Base-by-base conservation (phyloP, 495 filamentous ascomycete genomes). In the Trichoderma gamsii region DNA sequence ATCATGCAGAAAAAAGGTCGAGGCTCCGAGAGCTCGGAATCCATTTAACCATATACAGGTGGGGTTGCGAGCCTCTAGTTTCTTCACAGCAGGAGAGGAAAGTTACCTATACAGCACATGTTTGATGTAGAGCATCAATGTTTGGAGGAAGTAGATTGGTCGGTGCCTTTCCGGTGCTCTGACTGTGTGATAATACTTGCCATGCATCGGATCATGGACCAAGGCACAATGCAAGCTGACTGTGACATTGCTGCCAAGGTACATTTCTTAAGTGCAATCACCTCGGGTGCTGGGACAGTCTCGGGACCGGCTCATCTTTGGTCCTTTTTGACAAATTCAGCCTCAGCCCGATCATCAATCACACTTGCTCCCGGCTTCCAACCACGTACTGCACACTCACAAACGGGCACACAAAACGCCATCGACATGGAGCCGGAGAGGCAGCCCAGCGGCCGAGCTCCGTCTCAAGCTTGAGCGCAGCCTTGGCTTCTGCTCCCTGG, bases 11-110 rank as follows among this genome's bases (percentile, higher is more conserved):
- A 9, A 29, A 29, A n/a, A 52, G 18, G 21, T 21, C 49, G 16
- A 21, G 18, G 3, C 21, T 6, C 49, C 49, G 15, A 25, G 27
- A 61, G 56, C 12, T 16, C 12, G 56, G 56, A 29, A 32, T 29
- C 51, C 25, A 32, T 27, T n/a, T 61, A 61, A 61, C 56, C 56
- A 21, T 61, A 35, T 61, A 32, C 25, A 61, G 56, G 23, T 27
- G 1, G 13, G 23, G 23, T 61, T 61, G 56, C 56, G 56, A 61
- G 25, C 6, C 3, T 11, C 56, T 29, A 13, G 3, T n/a, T 1
- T 21, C 16, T 16, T 21, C 49, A 3, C 18, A 52, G 35, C n/a
- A 52, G 18, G n/a, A 61, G 13, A 9, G 23, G 12, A 32, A 61
- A 12, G 21, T 56, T 61, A n/a, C n/a, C n/a, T n/a, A 61, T 61